Evolutionary conservation across 225 moss, liverwort and hornwort species (phyloP).

Genomic region (Antitrichia curtipendula): DNA sequence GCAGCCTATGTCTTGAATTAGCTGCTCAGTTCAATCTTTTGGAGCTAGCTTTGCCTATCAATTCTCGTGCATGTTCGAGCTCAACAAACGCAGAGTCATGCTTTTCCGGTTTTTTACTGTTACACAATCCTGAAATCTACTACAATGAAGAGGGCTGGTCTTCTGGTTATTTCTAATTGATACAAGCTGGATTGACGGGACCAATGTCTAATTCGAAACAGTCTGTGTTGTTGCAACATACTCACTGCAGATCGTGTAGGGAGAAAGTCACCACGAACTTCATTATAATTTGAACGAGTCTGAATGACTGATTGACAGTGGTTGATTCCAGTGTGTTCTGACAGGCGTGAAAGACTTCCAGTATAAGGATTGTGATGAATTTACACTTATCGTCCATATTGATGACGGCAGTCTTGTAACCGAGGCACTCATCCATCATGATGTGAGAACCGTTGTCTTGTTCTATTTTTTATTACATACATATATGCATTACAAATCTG

Average conservation of each 20-base stretch:
- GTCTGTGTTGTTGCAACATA: background rate
- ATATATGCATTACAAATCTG: no score
- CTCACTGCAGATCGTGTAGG: background rate
- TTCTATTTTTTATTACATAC: background rate
- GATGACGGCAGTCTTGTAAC: constrained; percentile 91
- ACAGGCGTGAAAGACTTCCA: constrained; percentile 83
- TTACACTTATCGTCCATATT: constrained; percentile 63
- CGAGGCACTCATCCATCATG: constrained; percentile 61
- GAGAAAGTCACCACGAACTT: background rate
- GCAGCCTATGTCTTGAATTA: background rate
- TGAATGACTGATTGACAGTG: constrained; percentile 1
- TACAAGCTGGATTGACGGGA: background rate
- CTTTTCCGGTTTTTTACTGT: background rate
- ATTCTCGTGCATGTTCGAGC: background rate
- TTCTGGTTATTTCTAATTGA: background rate
- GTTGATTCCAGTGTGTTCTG: constrained; percentile 65
- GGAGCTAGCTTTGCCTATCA: background rate
- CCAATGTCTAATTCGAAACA: background rate
- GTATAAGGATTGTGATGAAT: constrained; percentile 60
- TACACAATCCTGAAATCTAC: background rate
- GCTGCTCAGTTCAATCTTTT: background rate
- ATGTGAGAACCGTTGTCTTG: constrained; percentile 24
- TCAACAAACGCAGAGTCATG: background rate
- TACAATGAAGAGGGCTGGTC: background rate
- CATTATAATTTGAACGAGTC: background rate